Base-by-base conservation (phyloP, 2,329 filamentous ascomycete genomes). In the Alternaria gansuensis region DNA sequence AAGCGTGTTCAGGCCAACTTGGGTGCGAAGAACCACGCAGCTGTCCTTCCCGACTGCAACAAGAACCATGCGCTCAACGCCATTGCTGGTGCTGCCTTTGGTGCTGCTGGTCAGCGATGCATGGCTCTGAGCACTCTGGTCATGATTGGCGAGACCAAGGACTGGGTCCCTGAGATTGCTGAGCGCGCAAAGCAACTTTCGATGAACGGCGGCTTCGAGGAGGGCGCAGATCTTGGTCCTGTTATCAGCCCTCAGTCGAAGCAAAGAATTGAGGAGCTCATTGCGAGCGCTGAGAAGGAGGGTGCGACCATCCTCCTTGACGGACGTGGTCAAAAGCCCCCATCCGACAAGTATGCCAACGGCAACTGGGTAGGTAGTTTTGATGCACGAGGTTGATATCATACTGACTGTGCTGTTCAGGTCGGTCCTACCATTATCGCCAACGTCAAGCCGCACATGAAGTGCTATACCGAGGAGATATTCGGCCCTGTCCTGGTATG, bases 1-100 rank as follows among this genome's bases (percentile, higher is more conserved):
- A 95, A 95, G 85, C 89, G 91, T 71, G 90, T 93, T 31, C 92
- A 95, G 81, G 91, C 91, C 76, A 95, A 95, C 80, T 81, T 95
- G 62, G 92, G 91, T 39, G 91, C 91, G 67, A 95, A 95, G 85
- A 95, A 95, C 83, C 91, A 95, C 77, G 91, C 91, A 28, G 90
- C 90, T 52, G 88, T 95, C 29, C 85, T 94, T 61, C 91, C 91
- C 17, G 91, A 95, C 82, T 90, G 88, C 82, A 93, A 95, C 83
- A 94, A 93, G 85, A 93, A 95, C 82, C 90, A 93, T 71, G 91
- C 92, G 66, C 81, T 95, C 71, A 95, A 94, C 80, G 89, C 90
- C 41, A 91, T 95, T 65, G 86, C 91, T 4, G 92, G 91, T 65
- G 91, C 92, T 33, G 91, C 92, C 23, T 95, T 95, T 68, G 91